Evolutionary conservation across 345 rosid genomes (phyloP).

Genomic region (Eucalyptus cloeziana): DNA sequence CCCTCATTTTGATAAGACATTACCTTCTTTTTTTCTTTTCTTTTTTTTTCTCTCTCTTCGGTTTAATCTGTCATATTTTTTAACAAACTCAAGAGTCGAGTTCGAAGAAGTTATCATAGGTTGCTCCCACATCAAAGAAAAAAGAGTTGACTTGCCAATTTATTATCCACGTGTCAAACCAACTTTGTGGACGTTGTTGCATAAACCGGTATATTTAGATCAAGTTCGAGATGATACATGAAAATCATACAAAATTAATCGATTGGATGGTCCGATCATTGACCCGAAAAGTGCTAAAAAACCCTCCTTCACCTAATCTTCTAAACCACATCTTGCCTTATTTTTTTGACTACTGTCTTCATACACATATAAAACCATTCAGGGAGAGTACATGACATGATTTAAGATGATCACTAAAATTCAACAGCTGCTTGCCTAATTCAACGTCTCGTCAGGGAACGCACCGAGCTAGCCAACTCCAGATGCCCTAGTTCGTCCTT

Average conservation of each 20-base stretch:
- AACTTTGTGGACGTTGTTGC: not conserved
- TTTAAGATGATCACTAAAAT: not conserved
- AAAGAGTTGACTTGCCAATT: not conserved
- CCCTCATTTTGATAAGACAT: not conserved
- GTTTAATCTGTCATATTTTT: not conserved
- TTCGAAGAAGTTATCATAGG: not conserved
- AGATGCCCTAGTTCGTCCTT: not conserved
- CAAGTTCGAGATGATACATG: not conserved
- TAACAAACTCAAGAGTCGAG: accelerated
- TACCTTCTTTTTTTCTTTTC: too few relatives aligned
- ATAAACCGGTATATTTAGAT: accelerated
- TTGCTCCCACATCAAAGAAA: not conserved
- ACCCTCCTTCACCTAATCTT: not conserved
- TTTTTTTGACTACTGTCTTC: not conserved
- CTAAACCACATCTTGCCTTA: not conserved
- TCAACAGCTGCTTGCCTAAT: not conserved
- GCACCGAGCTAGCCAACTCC: not conserved
- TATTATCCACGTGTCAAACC: not conserved
- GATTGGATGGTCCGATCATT: not conserved
- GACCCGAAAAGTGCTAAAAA: not conserved
- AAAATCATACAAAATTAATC: not conserved
- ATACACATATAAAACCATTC: not conserved
- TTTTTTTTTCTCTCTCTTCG: not conserved
- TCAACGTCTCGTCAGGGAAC: not conserved
- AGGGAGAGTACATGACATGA: not conserved